These are phyloP conservation scores for Eimeria maxima DNA, from an alignment of 169 alveolate species.

Conservation along the genomic window DNA sequence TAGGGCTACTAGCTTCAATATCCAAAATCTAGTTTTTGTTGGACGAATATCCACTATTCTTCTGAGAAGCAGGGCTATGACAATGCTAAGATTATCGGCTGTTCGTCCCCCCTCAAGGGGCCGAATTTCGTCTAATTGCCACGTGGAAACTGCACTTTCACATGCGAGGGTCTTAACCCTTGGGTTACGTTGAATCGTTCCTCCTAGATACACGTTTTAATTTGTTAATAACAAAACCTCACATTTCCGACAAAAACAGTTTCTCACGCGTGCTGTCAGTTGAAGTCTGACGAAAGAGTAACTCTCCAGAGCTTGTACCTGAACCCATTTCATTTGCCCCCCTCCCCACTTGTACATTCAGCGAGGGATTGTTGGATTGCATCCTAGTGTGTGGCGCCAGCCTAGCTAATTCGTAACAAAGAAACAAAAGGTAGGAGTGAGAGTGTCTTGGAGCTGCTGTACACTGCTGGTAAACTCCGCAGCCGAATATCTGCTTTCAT, in stretches of 20 bases:
- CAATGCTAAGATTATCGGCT: not conserved
- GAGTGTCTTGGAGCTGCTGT: not conserved
- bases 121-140: not conserved
- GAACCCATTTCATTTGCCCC: not conserved
- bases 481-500: not conserved
- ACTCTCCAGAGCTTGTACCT: not conserved
- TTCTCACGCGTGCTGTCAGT: not conserved
- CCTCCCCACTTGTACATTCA: not conserved
- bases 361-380: not conserved
- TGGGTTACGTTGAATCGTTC: not conserved
- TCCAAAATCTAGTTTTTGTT: not conserved
- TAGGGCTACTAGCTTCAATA: not conserved
- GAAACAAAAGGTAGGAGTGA: not conserved
- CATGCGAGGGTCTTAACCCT: not conserved
- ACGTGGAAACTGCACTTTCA: not conserved
- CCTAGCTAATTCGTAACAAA: not conserved
- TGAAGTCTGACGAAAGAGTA: not conserved
- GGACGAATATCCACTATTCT: not conserved
- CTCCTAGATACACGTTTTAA: not conserved
- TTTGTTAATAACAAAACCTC: not conserved
- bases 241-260: not conserved
- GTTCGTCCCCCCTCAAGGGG: not conserved
- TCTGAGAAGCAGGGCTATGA: not conserved
- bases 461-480: not conserved
- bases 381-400: not conserved